Evolutionary conservation across 441 rosid genomes (phyloP).

Genomic region (Codiaeum variegatum): DNA sequence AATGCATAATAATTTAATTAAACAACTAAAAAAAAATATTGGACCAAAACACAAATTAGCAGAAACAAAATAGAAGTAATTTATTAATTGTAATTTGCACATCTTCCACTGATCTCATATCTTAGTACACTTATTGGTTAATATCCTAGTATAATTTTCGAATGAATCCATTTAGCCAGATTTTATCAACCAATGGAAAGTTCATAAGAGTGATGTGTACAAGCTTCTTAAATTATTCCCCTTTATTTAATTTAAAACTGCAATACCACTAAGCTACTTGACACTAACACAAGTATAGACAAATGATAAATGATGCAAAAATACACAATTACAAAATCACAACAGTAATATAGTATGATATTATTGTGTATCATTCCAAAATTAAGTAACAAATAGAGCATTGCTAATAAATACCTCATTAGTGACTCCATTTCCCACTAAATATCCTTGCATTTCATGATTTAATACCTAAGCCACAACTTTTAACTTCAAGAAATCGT

Average conservation of each 20-base stretch:
- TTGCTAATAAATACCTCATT: constrained; percentile 65
- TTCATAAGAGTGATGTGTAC: too few relatives aligned
- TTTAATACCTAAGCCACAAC: neutral
- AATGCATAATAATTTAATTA: too few relatives aligned
- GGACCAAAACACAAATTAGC: neutral
- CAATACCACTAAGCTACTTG: neutral
- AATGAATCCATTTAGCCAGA: neutral
- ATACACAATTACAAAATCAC: too few relatives aligned
- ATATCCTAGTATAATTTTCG: too few relatives aligned
- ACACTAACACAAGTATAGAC: constrained; percentile 5
- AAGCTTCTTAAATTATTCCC: neutral
- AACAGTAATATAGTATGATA: too few relatives aligned
- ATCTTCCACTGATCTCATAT: neutral
- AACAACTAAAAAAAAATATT: too few relatives aligned
- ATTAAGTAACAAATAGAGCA: too few relatives aligned
- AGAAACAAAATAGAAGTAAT: neutral
- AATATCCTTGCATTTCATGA: constrained; percentile 55
- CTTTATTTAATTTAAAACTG: neutral
- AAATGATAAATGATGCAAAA: too few relatives aligned
- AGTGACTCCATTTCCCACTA: constrained; percentile 83
- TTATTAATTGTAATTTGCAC: neutral
- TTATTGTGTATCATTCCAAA: too few relatives aligned
- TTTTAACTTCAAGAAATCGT: constrained; percentile 13
- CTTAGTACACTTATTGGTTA: neutral
- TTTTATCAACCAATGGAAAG: neutral